Evolutionary conservation across 2,329 filamentous ascomycete species (phyloP), one percentile per base, ranked within the genome.

Genomic region (Sporothrix pseudoabietina): DNA sequence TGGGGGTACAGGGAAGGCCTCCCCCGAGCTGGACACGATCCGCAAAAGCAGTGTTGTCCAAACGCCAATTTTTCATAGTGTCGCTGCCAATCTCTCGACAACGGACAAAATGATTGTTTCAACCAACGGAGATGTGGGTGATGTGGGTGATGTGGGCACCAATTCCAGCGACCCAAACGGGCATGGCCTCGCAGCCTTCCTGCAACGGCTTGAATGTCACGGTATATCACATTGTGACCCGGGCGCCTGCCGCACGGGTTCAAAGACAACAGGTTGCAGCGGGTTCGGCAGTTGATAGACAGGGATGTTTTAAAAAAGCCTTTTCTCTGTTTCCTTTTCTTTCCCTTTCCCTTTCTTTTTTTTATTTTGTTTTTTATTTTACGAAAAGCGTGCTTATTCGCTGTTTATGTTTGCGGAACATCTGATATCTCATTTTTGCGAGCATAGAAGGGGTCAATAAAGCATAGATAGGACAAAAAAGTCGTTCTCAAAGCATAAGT

Each of bases 191-290:
- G 72, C 69, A 9, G 41, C 65, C n/a, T 71, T 74, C 52, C 65
- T 73, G 39, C 57, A 73, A 63, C 52, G 71, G 30, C 66, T 74
- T 9, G 72, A 72, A 47, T 49, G 68, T 68, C 71, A 69, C 14
- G 73, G 73, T 30, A 41, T 75, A 32, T 74, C 73, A 32, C 71
- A 73, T 59, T 72, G 73, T 66, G 55, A 73, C 71, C 76, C 12
- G 39, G 35, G 39, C 39, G 26, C 22, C 14, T 32, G 30, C 19
- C 55, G n/a, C 52, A 41, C 16, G 47, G 30, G 35, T 26, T 32
- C 0, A 19, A n/a, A 26, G 30, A 12, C 9, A 44, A 16, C 12
- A 47, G 10, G n/a, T 32, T 55, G 32, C 22, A 35, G 7, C 30
- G 22, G 52, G n/a, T 3, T 4, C 22, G 26, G n/a, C 22, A 30